phyloP scores from a whole-genome alignment of 225 moss, liverwort and hornwort genomes.

The Neckera pumila region DNA sequence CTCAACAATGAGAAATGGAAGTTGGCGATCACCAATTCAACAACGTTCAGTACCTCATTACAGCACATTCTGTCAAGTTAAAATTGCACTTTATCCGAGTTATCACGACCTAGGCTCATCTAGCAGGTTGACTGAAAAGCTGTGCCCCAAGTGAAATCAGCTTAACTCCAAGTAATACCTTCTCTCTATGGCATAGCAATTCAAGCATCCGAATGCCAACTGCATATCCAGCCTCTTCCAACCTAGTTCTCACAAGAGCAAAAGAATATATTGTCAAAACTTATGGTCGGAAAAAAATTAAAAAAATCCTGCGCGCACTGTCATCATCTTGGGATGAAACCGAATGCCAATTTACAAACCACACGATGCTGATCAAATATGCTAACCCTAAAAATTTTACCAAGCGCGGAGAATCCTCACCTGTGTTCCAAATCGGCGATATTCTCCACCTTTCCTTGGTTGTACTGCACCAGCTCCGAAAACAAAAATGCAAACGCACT shows the following conservation, averaged over 20 bases:
- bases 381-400: neutral
- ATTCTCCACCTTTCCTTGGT: conserved; percentile 88
- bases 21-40: neutral
- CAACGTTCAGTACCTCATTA: neutral
- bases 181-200: conserved; percentile 77
- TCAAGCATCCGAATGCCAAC: conserved; percentile 74
- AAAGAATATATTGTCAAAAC: neutral
- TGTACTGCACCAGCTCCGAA: conserved; percentile 89
- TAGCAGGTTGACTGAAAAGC: neutral
- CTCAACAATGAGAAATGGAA: neutral
- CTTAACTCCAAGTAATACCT: conserved; percentile 29
- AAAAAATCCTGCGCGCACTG: neutral
- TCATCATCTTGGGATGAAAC: neutral
- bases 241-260: conserved; percentile 14
- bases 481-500: conserved; percentile 85
- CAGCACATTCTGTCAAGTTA: neutral
- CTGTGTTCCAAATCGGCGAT: conserved; percentile 85
- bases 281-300: neutral
- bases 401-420: neutral
- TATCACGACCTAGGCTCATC: neutral
- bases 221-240: conserved; percentile 84
- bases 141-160: neutral
- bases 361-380: neutral
- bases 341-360: neutral
- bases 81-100: neutral